phyloP scores from a whole-genome alignment of 2,329 filamentous ascomycete species.

The Penicillium crustosum region DNA sequence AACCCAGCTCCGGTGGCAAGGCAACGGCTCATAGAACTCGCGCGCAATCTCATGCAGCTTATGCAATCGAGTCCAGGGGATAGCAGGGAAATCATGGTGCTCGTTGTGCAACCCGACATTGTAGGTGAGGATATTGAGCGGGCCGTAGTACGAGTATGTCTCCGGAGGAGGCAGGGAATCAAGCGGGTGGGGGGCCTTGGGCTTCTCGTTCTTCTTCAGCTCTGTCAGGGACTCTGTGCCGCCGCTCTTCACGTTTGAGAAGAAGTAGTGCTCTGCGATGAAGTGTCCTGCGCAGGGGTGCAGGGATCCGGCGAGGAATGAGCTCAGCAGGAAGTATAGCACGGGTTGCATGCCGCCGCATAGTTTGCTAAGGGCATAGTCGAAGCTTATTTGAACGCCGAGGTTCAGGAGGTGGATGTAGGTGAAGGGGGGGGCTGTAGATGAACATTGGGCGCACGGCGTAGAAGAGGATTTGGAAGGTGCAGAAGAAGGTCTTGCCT shows the following conservation, averaged over 20 bases:
- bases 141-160: slow-evolving; percentile 96
- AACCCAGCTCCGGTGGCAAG: slow-evolving; percentile 84
- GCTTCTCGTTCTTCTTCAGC: slow-evolving; percentile 34
- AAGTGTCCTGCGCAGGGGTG: slow-evolving; percentile 97
- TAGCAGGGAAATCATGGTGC: slow-evolving; percentile 96
- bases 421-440: slow-evolving; percentile 85
- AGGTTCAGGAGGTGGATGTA: slow-evolving; percentile 83
- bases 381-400: slow-evolving; percentile 71
- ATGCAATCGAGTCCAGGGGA: slow-evolving; percentile 88
- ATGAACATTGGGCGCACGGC: slow-evolving; percentile 93
- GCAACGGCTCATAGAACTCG: slow-evolving; percentile 89
- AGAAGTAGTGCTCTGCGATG: slow-evolving; percentile 95
- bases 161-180: slow-evolving; percentile 74
- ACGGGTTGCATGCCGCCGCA: slow-evolving; percentile 61
- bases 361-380: slow-evolving; percentile 64
- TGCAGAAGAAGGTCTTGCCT: slow-evolving; percentile 98
- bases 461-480: slow-evolving; percentile 99
- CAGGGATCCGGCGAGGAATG: slow-evolving; percentile 88
- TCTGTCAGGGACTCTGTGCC: slow-evolving; percentile 56
- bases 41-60: slow-evolving; percentile 74
- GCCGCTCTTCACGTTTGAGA: slow-evolving; percentile 39
- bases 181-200: slow-evolving; percentile 50
- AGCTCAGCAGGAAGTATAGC: slow-evolving; percentile 81
- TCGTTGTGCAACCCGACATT: slow-evolving; percentile 98
- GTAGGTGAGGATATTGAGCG: slow-evolving; percentile 88